Evolutionary conservation across 1,284 basidiomycete genomes (phyloP).

Genomic region (Heterobasidion irregulare): DNA sequence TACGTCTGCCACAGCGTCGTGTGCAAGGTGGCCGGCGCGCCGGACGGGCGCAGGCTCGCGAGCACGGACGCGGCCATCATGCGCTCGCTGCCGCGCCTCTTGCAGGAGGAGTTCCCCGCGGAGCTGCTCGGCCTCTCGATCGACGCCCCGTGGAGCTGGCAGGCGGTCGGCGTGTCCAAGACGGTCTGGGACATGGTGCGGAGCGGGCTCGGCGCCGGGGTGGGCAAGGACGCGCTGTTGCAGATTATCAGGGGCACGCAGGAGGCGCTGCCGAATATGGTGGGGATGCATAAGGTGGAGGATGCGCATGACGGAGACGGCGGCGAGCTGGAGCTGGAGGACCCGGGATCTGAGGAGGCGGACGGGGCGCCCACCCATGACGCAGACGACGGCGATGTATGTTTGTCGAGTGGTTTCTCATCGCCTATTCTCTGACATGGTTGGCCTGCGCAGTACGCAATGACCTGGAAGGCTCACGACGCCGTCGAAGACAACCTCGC

Average conservation of each 20-base stretch:
- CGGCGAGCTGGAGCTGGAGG: slow-evolving; percentile 18
- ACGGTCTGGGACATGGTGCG: slow-evolving; percentile 63
- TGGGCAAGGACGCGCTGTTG: slow-evolving; percentile 51
- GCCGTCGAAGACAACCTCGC: not conserved
- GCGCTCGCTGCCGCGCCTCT: slow-evolving; percentile 50
- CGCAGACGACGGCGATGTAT: slow-evolving; percentile 4
- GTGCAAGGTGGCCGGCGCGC: slow-evolving; percentile 32
- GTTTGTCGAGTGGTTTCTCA: not conserved
- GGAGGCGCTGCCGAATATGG: slow-evolving; percentile 32
- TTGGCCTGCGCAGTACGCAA: slow-evolving; percentile 5
- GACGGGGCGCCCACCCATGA: slow-evolving; percentile 16
- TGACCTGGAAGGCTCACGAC: slow-evolving; percentile 7
- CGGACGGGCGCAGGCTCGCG: slow-evolving; percentile 53
- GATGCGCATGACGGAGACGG: slow-evolving; percentile 25
- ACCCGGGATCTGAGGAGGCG: slow-evolving; percentile 13
- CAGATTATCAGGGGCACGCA: slow-evolving; percentile 47
- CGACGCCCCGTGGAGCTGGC: slow-evolving; percentile 62
- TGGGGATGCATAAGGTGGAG: slow-evolving; percentile 19
- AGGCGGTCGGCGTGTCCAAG: slow-evolving; percentile 55
- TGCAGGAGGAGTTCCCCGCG: slow-evolving; percentile 67
- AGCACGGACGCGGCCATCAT: slow-evolving; percentile 64
- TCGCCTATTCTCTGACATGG: not conserved
- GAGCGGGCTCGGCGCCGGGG: slow-evolving; percentile 42
- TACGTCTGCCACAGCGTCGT: slow-evolving; percentile 48
- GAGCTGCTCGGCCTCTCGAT: slow-evolving; percentile 40